phyloP scores from a whole-genome alignment of 2,329 filamentous ascomycete genomes.

The Xenoacremonium recifei region DNA sequence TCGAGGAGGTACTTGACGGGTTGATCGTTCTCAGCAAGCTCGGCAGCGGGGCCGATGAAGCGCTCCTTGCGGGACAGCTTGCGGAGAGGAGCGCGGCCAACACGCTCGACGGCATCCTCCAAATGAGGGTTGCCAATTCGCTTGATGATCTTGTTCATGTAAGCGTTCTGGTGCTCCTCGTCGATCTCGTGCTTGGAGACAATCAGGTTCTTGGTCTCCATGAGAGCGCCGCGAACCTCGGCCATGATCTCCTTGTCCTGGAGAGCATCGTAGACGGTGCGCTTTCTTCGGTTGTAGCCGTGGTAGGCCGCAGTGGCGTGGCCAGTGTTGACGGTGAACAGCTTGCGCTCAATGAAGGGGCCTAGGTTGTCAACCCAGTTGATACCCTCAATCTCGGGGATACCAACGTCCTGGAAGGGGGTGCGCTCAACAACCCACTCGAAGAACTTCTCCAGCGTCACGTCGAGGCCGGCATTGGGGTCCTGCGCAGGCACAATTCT shows the following conservation, averaged over 20 bases:
- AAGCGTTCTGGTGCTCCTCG: constrained; percentile 73
- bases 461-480: constrained; percentile 75
- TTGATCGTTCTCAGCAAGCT: constrained; percentile 80
- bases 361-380: constrained; percentile 90
- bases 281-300: constrained; percentile 82
- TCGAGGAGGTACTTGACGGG: constrained; percentile 72
- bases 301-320: constrained; percentile 97
- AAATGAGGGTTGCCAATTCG: constrained; percentile 93
- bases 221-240: constrained; percentile 75
- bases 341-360: constrained; percentile 98
- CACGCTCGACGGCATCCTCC: constrained; percentile 90
- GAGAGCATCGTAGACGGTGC: constrained; percentile 86
- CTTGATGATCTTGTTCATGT: constrained; percentile 87
- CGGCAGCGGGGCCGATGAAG: constrained; percentile 87
- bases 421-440: constrained; percentile 95
- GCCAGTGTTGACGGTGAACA: constrained; percentile 98
- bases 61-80: constrained; percentile 95
- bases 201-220: constrained; percentile 85
- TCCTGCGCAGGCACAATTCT: constrained; percentile 94
- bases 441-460: constrained; percentile 97
- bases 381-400: constrained; percentile 78
- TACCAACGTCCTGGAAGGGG: constrained; percentile 68
- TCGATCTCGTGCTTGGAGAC: constrained; percentile 81
- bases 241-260: constrained; percentile 76
- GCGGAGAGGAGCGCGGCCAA: constrained; percentile 89